phyloP scores from a whole-genome alignment of 306 rosid species.

The Styphnolobium japonicum region DNA sequence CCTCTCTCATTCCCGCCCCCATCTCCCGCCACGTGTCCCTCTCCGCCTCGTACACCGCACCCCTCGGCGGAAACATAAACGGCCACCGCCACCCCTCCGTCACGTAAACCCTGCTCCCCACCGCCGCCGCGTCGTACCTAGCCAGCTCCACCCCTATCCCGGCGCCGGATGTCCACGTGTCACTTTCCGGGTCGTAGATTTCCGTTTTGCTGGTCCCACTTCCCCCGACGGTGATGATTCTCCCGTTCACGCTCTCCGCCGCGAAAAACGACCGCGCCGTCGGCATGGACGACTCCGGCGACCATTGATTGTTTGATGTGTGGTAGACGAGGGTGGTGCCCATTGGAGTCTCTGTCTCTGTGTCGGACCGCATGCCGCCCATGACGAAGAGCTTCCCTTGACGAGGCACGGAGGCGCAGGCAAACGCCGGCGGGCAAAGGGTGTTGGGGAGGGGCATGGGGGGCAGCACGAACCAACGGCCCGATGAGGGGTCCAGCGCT shows the following conservation, averaged over 20 bases:
- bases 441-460: slow-evolving; percentile 32
- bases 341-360: not conserved
- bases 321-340: slow-evolving; percentile 26
- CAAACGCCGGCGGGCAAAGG: slow-evolving; percentile 3
- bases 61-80: slow-evolving; percentile 47
- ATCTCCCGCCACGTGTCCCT: slow-evolving; percentile 51
- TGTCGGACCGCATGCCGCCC: slow-evolving; percentile 27
- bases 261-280: slow-evolving; percentile 21
- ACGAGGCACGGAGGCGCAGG: slow-evolving; percentile 45
- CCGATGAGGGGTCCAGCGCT: slow-evolving; percentile 58
- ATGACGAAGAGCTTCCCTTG: slow-evolving; percentile 56
- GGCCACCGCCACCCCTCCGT: slow-evolving; percentile 91
- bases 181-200: slow-evolving; percentile 43
- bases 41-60: slow-evolving; percentile 31
- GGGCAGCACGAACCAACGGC: slow-evolving; percentile 62
- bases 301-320: slow-evolving; percentile 55
- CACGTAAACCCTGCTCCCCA: slow-evolving; percentile 44
- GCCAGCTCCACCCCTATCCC: not conserved
- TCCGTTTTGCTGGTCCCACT: not conserved
- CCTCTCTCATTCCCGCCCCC: slow-evolving; percentile 56
- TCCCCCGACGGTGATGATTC: slow-evolving; percentile 40
- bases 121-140: slow-evolving; percentile 37
- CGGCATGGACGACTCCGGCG: not conserved
- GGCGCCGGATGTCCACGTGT: slow-evolving; percentile 42
- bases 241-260: slow-evolving; percentile 34